Evolutionary conservation across 192 early-diverging fungal species (phyloP).

Genomic region (Physocladia obscura): DNA sequence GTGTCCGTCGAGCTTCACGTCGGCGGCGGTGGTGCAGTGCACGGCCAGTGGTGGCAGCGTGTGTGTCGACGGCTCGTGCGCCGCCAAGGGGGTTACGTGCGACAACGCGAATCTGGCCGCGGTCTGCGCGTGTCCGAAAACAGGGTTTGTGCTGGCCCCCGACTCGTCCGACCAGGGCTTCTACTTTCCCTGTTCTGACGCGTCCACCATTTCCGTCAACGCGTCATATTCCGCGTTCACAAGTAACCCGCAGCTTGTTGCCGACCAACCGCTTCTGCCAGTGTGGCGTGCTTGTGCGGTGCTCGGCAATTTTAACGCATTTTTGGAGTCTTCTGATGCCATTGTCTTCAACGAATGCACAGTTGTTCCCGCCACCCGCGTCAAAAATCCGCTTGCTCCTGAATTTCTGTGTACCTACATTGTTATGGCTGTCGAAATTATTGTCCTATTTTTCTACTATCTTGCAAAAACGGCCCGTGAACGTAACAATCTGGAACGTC

Average conservation of each 20-base stretch:
- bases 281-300: neutral
- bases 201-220: neutral
- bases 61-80: slow-evolving; percentile 27
- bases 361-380: slow-evolving; percentile 3
- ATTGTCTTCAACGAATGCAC: slow-evolving; percentile 20
- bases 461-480: slow-evolving; percentile 19
- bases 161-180: neutral
- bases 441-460: slow-evolving; percentile 26
- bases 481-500: neutral
- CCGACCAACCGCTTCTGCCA: slow-evolving; percentile 11
- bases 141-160: slow-evolving; percentile 15
- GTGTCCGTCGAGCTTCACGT: slow-evolving; percentile 15
- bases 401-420: slow-evolving; percentile 29
- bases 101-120: neutral
- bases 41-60: neutral
- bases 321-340: neutral
- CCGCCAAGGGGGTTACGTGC: neutral
- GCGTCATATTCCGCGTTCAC: neutral
- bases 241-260: neutral
- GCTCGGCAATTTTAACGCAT: neutral
- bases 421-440: slow-evolving; percentile 28
- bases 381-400: slow-evolving; percentile 26
- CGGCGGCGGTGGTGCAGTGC: neutral
- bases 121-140: slow-evolving; percentile 6
- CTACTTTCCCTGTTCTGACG: neutral